Base-by-base conservation (phyloP, 192 early-diverging fungal species). In the Coemansia sp. region DNA sequence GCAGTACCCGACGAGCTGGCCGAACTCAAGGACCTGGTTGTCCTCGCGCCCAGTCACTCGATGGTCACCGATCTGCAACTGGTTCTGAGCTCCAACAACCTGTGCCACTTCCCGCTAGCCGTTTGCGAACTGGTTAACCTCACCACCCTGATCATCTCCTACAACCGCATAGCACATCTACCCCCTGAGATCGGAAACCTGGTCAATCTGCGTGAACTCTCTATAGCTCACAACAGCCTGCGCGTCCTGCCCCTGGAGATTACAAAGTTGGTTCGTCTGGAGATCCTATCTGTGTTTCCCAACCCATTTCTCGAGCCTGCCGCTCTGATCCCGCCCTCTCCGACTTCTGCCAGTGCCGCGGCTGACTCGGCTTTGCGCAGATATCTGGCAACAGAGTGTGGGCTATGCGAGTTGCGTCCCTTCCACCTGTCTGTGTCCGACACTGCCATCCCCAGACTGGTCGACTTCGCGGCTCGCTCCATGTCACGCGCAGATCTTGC, bases 11-110 rank as follows among this genome's bases (percentile, higher is more conserved):
- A 75, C 39, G 84, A 85, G 59, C 69, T 85, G 37, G 70, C 75
- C 17, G 79, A 85, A 68, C 75, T 85, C 33, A 77, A 78, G 53
- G 72, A 85, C 66, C 65, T 85, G 41, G 79, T 85, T 36, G 76
- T 76, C 2, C 62, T 84, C 35, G 65, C 79, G 6, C 78, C 72
- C 64, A 70, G 74, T 62, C 66, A 67, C 54, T 67, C 70, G 16
- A 59, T 85, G 62, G 67, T 67, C 29, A 78, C 75, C 2, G 73
- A 70, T 27, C 50, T 85, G 54, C 69, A 79, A 35, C 66, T 85
- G 50, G 68, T 64, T 6, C 67, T 81, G 59, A 67, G 69, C 56
- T 36, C 72, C 45, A 85, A 85, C 50, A 36, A 35, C 16, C 70
- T 81, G 27, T 40, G 40, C 10, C 53, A 51, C 11, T 76, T 85